Percentiles rank a stretch among this genome's conserved stretches.
phyloP scores from a whole-genome alignment of 78 protist species.

The Acrasis kona region DNA sequence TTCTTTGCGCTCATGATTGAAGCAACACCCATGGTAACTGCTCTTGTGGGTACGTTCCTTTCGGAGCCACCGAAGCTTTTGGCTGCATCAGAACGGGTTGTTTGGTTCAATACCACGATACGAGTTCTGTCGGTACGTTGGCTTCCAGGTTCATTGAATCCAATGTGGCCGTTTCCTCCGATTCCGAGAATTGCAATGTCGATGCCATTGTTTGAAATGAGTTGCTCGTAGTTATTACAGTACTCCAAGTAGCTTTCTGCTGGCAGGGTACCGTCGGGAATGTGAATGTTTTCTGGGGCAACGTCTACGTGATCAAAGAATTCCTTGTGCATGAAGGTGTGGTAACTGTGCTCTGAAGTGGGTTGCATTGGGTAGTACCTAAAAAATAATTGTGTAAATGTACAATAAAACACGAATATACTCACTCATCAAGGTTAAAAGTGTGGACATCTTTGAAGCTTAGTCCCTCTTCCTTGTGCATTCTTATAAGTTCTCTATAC shows the following conservation, averaged over 20 bases:
- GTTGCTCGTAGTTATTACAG: slow-evolving; percentile 39
- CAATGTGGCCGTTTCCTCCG: slow-evolving; percentile 87
- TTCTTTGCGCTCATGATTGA: slow-evolving; percentile 49
- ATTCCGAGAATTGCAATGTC: slow-evolving; percentile 78
- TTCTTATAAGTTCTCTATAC: slow-evolving; percentile 49
- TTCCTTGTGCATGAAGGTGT: slow-evolving; percentile 68
- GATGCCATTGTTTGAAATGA: slow-evolving; percentile 54
- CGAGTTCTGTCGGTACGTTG: slow-evolving; percentile 59
- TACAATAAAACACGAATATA: too few species aligned
- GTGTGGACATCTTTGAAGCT: slow-evolving; percentile 58
- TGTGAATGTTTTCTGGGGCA: slow-evolving; percentile 47
- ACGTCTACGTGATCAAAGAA: slow-evolving; percentile 73
- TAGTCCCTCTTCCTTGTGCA: slow-evolving; percentile 34
- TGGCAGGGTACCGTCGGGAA: slow-evolving; percentile 56
- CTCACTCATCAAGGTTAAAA: slow-evolving; percentile 88
- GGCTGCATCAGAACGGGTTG: slow-evolving; percentile 62
- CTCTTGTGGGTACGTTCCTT: slow-evolving; percentile 64
- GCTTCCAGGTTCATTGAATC: slow-evolving; percentile 88
- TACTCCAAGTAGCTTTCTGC: slow-evolving; percentile 52
- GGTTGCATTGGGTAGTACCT: too few species aligned
- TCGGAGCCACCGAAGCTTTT: slow-evolving; percentile 69
- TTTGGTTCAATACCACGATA: slow-evolving; percentile 56
- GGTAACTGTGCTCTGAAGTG: slow-evolving; percentile 77
- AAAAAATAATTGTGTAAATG: too few species aligned
- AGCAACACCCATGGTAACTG: slow-evolving; percentile 84